These are phyloP conservation scores for Hypomontagnella submonticulosa DNA, from an alignment of 495 filamentous ascomycete species.

Conservation along the genomic window DNA sequence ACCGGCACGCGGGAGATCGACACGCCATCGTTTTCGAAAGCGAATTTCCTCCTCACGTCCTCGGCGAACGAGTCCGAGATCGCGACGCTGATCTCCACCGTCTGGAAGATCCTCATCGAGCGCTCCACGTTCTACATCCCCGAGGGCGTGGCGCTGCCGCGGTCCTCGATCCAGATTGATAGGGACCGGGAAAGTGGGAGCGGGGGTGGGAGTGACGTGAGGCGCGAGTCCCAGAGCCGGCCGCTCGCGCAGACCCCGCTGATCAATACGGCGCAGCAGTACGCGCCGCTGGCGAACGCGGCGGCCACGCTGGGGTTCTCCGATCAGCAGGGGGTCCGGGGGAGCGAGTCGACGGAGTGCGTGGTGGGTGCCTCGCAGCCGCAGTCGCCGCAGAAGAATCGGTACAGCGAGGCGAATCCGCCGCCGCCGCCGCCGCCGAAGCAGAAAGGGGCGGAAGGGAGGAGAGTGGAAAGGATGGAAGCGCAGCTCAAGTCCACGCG, in stretches of 20 bases:
- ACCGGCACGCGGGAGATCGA: slow-evolving; percentile 19
- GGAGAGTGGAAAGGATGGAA: not conserved
- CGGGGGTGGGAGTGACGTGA: not conserved
- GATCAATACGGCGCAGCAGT: slow-evolving; percentile 20
- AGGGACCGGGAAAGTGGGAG: not conserved
- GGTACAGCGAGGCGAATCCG: slow-evolving; percentile 1
- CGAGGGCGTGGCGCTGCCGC: slow-evolving; percentile 26
- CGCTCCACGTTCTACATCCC: slow-evolving; percentile 52
- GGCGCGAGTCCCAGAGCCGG: slow-evolving; percentile 2
- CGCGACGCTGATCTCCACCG: slow-evolving; percentile 50
- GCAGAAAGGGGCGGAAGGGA: not conserved
- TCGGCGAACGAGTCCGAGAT: slow-evolving; percentile 54
- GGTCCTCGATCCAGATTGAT: slow-evolving; percentile 8
- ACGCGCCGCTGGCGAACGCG: slow-evolving; percentile 21
- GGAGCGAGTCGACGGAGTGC: too few species aligned
- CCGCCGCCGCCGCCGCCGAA: not conserved
- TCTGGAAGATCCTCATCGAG: slow-evolving; percentile 54
- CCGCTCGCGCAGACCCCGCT: slow-evolving; percentile 31
- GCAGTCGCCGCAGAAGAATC: too few species aligned
- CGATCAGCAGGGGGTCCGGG: not conserved
- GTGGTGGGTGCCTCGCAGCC: too few species aligned
- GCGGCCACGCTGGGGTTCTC: slow-evolving; percentile 20
- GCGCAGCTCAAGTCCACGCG: slow-evolving; percentile 24
- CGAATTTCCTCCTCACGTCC: slow-evolving; percentile 57
- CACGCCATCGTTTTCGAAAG: slow-evolving; percentile 50